A percentile compares a stretch with the other conserved stretches of the same genome.
Evolutionary conservation across 352 stramenopile species (phyloP).

Genomic region (Pilasporangium apinafurcum): DNA sequence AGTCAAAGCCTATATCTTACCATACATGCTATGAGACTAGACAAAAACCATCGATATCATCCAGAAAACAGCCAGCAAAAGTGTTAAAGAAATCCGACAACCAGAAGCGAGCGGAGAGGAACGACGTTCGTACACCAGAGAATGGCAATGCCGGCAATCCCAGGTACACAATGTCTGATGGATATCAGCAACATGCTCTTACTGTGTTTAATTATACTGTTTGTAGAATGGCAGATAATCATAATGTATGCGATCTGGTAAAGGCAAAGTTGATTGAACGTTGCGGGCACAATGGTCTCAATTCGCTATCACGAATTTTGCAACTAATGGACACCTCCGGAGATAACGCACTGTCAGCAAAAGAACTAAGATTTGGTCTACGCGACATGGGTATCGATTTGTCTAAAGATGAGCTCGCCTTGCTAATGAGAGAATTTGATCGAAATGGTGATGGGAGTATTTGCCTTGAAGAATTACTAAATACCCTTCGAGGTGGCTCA

Average conservation of each 20-base stretch:
- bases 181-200: too few relatives aligned
- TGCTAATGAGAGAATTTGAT: conserved; percentile 38
- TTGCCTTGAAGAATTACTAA: conserved; percentile 45
- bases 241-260: conserved; percentile 16
- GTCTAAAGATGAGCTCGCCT: conserved; percentile 18
- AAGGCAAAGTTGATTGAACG: conserved; percentile 22
- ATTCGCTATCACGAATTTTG: conserved; percentile 32
- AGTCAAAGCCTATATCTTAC: too few relatives aligned
- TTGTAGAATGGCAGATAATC: too few relatives aligned
- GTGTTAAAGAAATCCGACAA: too few relatives aligned
- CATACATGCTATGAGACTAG: too few relatives aligned
- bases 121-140: too few relatives aligned
- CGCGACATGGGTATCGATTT: conserved; percentile 50
- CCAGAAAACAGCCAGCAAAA: too few relatives aligned
- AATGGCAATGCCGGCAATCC: too few relatives aligned
- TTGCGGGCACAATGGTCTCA: conserved; percentile 37
- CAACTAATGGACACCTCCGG: conserved; percentile 36
- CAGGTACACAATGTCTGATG: too few relatives aligned
- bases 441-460: conserved; percentile 40
- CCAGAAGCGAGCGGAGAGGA: too few relatives aligned
- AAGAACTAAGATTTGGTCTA: conserved; percentile 59
- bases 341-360: conserved; percentile 25
- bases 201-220: too few relatives aligned
- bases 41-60: too few relatives aligned
- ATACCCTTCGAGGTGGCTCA: conserved; percentile 23